Evolutionary conservation across 2,329 filamentous ascomycete species (phyloP), one percentile per base, ranked within the genome.

Genomic region (Mycosphaerella sp.): DNA sequence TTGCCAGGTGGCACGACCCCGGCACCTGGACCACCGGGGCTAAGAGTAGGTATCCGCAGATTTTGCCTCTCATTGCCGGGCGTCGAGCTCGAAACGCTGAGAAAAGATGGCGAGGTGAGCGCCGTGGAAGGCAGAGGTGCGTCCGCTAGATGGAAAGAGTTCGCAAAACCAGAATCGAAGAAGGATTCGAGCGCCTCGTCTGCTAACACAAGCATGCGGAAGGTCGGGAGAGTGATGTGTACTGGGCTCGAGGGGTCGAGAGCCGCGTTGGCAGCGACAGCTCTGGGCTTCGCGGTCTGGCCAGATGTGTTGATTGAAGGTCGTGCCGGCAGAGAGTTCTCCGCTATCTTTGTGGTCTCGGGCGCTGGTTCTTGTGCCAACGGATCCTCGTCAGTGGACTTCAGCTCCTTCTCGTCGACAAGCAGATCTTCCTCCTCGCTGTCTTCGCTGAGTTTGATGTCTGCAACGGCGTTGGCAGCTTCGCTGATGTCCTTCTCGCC

Each of bases 181-280:
- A 98, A 98, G 63, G 95, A 88, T 66, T 98, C 92, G 5, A 98
- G 81, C 0, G 95, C 80, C 70, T 98, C 93, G 67, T 98, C 93
- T 42, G 93, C 93, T 6, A 98, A 82, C 8, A 98, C 88, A 3
- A 98, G 90, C 93, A 98, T 98, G 61, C 93, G 86, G 79, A 98
- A 98, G 0, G 93, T 98, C 1, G 93, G 93, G 1, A 98, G 80
- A 0, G 93, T 97, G 66, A 98, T 96, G 69, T 96, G 87, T 0
- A 98, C 80, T 6, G 93, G 93, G 59, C 95, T 92, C 26, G 89
- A 85, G 2, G 93, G 93, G 68, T 98, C 91, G 3, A 98, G 80
- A 0, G 93, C 93, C 7, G 85, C 83, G 67, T 98, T 98, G 45
- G 90, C 90, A 17, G 86, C 81, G 67, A 89, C 84, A 1, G 85